Percentiles rank a stretch among this genome's conserved stretches.
Evolutionary conservation across 176 grass and related monocot genomes (phyloP).

Genomic region (Otatea glauca): DNA sequence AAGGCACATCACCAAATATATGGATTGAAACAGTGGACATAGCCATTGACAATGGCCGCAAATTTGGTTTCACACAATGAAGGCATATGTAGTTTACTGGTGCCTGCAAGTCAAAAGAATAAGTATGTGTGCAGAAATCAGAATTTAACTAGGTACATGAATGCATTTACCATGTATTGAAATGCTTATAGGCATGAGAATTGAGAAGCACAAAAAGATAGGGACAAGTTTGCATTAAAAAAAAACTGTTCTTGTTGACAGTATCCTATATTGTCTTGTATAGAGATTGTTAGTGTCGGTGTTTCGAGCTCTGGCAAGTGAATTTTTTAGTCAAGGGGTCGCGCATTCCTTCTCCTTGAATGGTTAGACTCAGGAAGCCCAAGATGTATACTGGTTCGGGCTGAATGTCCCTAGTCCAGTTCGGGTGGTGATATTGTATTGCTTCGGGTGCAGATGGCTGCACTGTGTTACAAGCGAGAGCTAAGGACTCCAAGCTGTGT

Average conservation of each 20-base stretch:
- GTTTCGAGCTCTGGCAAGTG: too few species aligned
- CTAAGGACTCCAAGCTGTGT: too few species aligned
- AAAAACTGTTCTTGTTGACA: neutral
- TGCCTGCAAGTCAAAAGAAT: conserved; percentile 59
- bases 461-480: too few species aligned
- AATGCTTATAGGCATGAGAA: neutral
- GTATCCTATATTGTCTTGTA: too few species aligned
- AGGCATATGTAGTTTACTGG: conserved; percentile 98
- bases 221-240: neutral
- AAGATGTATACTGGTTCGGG: too few species aligned
- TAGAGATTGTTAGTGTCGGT: too few species aligned
- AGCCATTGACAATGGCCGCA: conserved; percentile 94
- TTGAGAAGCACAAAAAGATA: neutral
- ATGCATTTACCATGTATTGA: conserved; percentile 18
- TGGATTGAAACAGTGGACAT: conserved; percentile 98
- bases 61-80: conserved; percentile 80
- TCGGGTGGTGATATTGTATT: too few species aligned
- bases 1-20: conserved; percentile 99
- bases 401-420: too few species aligned
- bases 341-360: too few species aligned
- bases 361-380: too few species aligned
- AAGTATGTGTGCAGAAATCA: conserved; percentile 23
- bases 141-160: neutral
- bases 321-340: too few species aligned
- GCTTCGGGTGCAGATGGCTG: too few species aligned